These are phyloP conservation scores for Juncus effusus DNA, from an alignment of 176 grass and related monocot genomes.

Conservation along the genomic window DNA sequence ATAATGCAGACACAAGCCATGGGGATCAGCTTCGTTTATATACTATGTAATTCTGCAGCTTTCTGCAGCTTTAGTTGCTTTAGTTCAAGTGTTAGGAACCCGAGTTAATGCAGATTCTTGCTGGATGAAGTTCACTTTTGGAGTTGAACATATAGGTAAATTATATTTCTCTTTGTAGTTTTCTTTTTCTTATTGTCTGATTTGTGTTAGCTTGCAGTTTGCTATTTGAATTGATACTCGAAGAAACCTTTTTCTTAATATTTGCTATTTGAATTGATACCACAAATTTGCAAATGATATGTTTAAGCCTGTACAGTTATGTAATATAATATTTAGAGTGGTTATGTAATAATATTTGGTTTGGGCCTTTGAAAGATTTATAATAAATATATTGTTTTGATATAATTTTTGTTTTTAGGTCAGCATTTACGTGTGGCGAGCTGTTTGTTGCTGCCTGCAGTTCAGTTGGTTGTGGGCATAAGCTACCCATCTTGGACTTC, in stretches of 20 bases:
- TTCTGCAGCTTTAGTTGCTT: constrained; percentile 65
- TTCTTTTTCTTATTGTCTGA: neutral
- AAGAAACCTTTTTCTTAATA: no score
- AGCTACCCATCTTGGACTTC: constrained; percentile 96
- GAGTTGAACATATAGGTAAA: constrained; percentile 73
- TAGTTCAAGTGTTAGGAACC: constrained; percentile 61
- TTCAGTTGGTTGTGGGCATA: constrained; percentile 88
- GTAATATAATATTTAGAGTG: no score
- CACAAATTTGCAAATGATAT: no score
- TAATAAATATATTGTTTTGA: constrained; percentile 21
- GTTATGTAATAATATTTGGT: no score
- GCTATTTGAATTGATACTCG: no score
- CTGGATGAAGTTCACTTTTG: constrained; percentile 67
- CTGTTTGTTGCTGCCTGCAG: constrained; percentile 78
- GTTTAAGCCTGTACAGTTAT: no score
- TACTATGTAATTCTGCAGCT: constrained; percentile 78
- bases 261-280: no score
- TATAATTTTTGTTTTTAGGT: constrained; percentile 52
- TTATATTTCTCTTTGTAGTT: neutral
- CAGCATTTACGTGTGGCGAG: constrained; percentile 77
- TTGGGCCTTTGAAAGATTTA: neutral
- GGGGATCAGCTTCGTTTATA: constrained; percentile 69
- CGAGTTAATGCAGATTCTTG: constrained; percentile 74
- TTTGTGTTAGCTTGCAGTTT: no score
- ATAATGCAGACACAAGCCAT: constrained; percentile 70